Evolutionary conservation across 1,139 yeast species (phyloP).

Genomic region (Protomyces lactucae-debilis): DNA sequence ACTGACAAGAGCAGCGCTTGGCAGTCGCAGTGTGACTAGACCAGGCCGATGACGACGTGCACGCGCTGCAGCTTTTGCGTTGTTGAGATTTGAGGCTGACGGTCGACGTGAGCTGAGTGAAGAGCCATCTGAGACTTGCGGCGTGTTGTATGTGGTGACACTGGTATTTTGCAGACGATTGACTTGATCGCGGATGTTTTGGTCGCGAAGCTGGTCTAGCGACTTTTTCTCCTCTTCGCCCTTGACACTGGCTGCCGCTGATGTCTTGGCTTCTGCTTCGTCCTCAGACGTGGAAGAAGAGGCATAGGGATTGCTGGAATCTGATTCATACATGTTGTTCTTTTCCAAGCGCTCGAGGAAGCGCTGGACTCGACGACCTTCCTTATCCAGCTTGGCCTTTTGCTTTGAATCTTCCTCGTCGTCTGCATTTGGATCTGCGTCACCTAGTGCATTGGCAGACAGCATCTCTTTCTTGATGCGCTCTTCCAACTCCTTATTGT

Average conservation of each 20-base stretch:
- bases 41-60: slow-evolving; percentile 5
- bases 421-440: slow-evolving; percentile 54
- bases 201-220: slow-evolving; percentile 12
- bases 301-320: slow-evolving; percentile 52
- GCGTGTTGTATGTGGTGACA: slow-evolving; percentile 23
- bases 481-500: slow-evolving; percentile 80
- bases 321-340: slow-evolving; percentile 84
- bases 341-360: slow-evolving; percentile 82
- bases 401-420: slow-evolving; percentile 54
- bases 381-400: slow-evolving; percentile 78
- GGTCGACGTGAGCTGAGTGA: slow-evolving; percentile 17
- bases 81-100: slow-evolving; percentile 9
- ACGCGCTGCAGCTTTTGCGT: slow-evolving; percentile 10
- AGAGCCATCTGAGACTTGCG: background rate
- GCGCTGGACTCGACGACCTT: slow-evolving; percentile 79
- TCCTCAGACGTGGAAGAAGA: slow-evolving; percentile 28
- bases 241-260: slow-evolving; percentile 11
- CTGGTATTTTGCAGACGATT: slow-evolving; percentile 17
- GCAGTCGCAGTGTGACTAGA: slow-evolving; percentile 5
- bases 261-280: slow-evolving; percentile 25
- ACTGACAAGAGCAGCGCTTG: background rate
- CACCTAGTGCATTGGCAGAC: slow-evolving; percentile 69
- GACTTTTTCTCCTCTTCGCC: slow-evolving; percentile 25
- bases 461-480: slow-evolving; percentile 88
- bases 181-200: slow-evolving; percentile 22